Evolutionary conservation across 176 grass and related monocot genomes (phyloP), one percentile per base, ranked within the genome.

Genomic region (Phyllostachys edulis): DNA sequence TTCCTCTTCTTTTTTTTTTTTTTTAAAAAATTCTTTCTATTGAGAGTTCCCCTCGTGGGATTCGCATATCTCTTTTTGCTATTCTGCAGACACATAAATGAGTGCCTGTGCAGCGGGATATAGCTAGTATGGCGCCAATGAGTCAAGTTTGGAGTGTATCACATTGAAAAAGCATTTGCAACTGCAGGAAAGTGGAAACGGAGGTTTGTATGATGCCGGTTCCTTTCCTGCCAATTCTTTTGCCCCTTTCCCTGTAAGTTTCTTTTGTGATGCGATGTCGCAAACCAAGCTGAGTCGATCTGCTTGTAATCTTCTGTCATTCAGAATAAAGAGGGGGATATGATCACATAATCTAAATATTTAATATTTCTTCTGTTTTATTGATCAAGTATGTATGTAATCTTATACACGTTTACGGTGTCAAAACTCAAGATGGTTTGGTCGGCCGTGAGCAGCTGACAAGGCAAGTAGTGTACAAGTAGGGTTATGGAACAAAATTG

Each of bases 321-420:
- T 68, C 54, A 64, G 46, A 91, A 94, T 92, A 94, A 90, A 67
- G 77, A 90, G 85, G 86, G 68, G 76, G 46, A 45, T 62, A 65
- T 26, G 83, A 76, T 85, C 49, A 84, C 76, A 64, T 40, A 55
- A 32, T 42, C 9, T 3, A 44, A 59, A 34, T 41, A 73, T 65
- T 50, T 72, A 14, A 2, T 12, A 47, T 17, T 29, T 74, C 29
- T 52, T 76, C 3, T 71, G 71, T 41, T 66, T 55, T 13, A 23
- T 66, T 55, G 20, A 18, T 59, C 46, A 8, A n/a, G 60, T 65
- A 72, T 70, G 0, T 54, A 7, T 76, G 52, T 76, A 38, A 62
- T 62, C 56, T 42, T 34, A 3, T 62, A 69, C 7, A 54, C 27
- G 32, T 45, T 24, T 73, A 55, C 24, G 16, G 10, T 72, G 6